Base-by-base conservation (phyloP, 139 green algal species). In the Diplosphaera chodatii region DNA sequence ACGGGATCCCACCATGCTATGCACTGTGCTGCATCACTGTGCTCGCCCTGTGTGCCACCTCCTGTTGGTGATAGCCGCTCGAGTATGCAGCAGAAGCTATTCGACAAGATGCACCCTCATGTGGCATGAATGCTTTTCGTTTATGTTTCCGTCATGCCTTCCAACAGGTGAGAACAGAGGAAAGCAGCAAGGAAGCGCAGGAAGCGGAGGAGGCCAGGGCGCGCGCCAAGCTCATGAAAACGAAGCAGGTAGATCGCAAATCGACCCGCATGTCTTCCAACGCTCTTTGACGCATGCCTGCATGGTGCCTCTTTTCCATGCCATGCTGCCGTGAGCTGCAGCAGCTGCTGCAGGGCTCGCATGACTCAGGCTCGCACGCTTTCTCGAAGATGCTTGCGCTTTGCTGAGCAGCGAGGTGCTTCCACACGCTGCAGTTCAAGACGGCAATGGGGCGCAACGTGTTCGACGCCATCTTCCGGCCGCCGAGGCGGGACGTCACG, bases 401-500 rank as follows among this genome's bases (percentile, higher is more conserved):
- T n/a, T n/a, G n/a, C n/a, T n/a, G n/a, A n/a, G n/a, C n/a, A n/a
- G 37, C 37, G 37, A 20, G 8, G 8, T 48, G 8, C 8, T 6
- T 48, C 8, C 37, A 48, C 37, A 48, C 37, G n/a, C 29, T 84
- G 22, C 71, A 70, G 66, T 90, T 91, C 70, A 67, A 74, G 3
- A 83, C 78, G 2, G 66, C 78, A 2, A 37, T 82, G 33, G 89
- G 82, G 1, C 72, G 85, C 4, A 70, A 71, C 4, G 81, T 94
- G 22, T 87, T 81, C 70, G 66, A 73, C 40, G 82, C 85, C 33
- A 68, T 94, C 40, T 92, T 93, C 66, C 65, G 82, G 16, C 78
- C 74, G 2, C 37, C 72, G 28, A 69, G 66, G 55, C 68, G 71
- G 3, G 59, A 67, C 30, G 73, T 79, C 40, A 59, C 65, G 25